Percentiles rank a stretch among this genome's conserved stretches.
Conservation (phyloP, 768 basidiomycete genomes). For the Tulasnella sp. region DNA sequence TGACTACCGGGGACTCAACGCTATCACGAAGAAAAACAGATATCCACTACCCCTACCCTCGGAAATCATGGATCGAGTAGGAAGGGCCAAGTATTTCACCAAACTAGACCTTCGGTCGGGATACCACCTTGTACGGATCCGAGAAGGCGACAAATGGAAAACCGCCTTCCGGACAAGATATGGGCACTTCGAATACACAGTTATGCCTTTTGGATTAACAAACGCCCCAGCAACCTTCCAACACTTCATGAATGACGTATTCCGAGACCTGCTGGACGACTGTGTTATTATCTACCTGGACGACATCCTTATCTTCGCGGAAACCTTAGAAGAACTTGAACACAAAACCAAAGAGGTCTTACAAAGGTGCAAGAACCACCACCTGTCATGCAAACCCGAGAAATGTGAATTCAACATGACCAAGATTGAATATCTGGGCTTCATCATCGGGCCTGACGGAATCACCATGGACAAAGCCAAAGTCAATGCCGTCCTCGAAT, state of each 20-base stretch:
- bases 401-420: conserved; percentile 14
- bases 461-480: conserved; percentile 20
- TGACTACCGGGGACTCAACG: neutral
- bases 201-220: conserved; percentile 23
- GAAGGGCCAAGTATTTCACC: conserved; percentile 15
- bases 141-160: conserved; percentile 19
- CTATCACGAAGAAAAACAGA: neutral
- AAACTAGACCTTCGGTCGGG: conserved; percentile 19
- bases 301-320: conserved; percentile 19
- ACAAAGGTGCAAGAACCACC: neutral
- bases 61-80: conserved; percentile 16
- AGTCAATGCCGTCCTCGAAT: conserved; percentile 17
- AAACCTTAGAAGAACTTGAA: conserved; percentile 4
- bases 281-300: conserved; percentile 20
- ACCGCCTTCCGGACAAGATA: conserved; percentile 21
- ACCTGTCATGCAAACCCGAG: conserved; percentile 9
- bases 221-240: conserved; percentile 22
- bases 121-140: conserved; percentile 20
- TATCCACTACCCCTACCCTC: neutral
- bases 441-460: conserved; percentile 8
- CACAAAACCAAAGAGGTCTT: conserved; percentile 12
- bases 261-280: conserved; percentile 17
- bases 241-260: conserved; percentile 16
- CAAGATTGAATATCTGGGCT: conserved; percentile 14
- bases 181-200: conserved; percentile 19